Percentiles rank a stretch among this genome's conserved stretches.
Evolutionary conservation across 306 rosid genomes (phyloP).

Genomic region (Adenanthera pavonina): DNA sequence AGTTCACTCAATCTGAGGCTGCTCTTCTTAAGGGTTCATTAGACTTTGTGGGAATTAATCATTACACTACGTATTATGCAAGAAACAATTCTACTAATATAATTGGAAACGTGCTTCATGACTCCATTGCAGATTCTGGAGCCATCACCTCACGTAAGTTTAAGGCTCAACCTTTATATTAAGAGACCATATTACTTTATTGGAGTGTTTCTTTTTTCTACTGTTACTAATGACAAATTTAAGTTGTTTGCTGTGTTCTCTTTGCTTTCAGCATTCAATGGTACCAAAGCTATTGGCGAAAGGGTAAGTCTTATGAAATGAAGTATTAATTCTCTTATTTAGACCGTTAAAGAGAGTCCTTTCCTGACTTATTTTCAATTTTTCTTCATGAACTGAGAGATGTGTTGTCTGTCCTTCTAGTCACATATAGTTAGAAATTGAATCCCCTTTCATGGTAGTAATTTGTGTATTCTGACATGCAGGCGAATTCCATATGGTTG

Average conservation of each 20-base stretch:
- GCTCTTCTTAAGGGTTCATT: conserved; percentile 75
- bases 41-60: conserved; percentile 95
- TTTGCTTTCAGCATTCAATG: conserved; percentile 75
- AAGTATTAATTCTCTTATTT: neutral
- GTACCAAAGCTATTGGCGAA: conserved; percentile 65
- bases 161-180: neutral
- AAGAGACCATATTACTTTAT: conserved; percentile 2
- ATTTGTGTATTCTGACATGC: conserved; percentile 43
- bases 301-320: conserved; percentile 52
- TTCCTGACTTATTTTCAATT: neutral
- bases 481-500: conserved; percentile 96
- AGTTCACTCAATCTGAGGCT: conserved; percentile 59
- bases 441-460: neutral
- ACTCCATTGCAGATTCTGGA: conserved; percentile 69
- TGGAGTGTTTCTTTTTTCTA: conserved; percentile 39
- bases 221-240: conserved; percentile 39
- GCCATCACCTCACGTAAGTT: conserved; percentile 79
- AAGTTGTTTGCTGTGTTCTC: conserved; percentile 24
- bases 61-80: conserved; percentile 86
- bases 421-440: neutral
- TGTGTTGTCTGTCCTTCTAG: neutral
- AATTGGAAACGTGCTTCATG: conserved; percentile 53
- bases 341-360: neutral
- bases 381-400: conserved; percentile 8
- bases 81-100: conserved; percentile 38